These are phyloP conservation scores for Rhipidocladum racemiflorum DNA, from an alignment of 176 grass and related monocot species.

Conservation along the genomic window DNA sequence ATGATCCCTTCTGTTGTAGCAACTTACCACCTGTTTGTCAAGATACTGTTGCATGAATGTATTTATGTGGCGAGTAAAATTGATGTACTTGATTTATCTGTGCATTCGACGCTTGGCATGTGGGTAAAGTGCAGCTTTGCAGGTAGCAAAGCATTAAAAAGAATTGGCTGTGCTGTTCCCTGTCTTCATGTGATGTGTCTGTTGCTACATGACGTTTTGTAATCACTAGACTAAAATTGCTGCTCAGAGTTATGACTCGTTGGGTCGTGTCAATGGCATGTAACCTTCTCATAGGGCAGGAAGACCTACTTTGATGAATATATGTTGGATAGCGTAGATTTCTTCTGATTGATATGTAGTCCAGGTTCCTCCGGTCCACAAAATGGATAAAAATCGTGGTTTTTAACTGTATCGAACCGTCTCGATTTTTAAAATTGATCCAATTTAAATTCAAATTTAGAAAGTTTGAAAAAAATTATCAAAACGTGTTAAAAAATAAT, in stretches of 20 bases:
- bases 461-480: too few relatives aligned
- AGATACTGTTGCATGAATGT: neutral
- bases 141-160: constrained; percentile 1
- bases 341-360: neutral
- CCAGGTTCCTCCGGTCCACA: too few relatives aligned
- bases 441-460: too few relatives aligned
- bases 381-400: too few relatives aligned
- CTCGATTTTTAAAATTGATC: too few relatives aligned
- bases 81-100: neutral
- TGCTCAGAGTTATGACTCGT: neutral
- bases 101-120: neutral
- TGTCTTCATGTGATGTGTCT: neutral
- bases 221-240: neutral
- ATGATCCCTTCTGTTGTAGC: neutral
- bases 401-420: too few relatives aligned
- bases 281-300: neutral
- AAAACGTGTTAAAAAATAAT: too few relatives aligned
- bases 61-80: neutral
- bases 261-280: neutral
- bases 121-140: neutral
- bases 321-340: neutral
- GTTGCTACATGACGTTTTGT: too few relatives aligned
- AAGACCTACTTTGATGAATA: neutral
- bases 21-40: neutral
- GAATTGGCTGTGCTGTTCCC: neutral